These are phyloP conservation scores for Vararia minispora DNA, from an alignment of 768 basidiomycete species.

Conservation along the genomic window DNA sequence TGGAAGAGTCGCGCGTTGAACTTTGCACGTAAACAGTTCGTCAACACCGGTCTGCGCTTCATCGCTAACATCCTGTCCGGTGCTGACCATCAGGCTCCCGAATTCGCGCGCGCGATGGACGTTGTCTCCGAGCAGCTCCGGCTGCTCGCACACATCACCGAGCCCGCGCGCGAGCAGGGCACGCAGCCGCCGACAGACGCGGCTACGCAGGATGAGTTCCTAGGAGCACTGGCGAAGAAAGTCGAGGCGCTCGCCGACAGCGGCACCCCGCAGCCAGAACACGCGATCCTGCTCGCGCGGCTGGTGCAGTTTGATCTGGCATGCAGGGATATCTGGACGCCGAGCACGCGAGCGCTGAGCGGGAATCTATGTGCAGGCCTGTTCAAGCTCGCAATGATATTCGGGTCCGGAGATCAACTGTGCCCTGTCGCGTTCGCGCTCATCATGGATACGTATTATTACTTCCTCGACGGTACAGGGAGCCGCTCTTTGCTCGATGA, in stretches of 20 bases:
- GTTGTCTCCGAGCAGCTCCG: slow-evolving; percentile 54
- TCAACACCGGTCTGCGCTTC: slow-evolving; percentile 62
- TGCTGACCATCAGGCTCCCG: slow-evolving; percentile 15
- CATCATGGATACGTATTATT: slow-evolving; percentile 64
- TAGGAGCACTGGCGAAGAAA: slow-evolving; percentile 35
- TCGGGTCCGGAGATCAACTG: slow-evolving; percentile 28
- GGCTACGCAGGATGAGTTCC: slow-evolving; percentile 45
- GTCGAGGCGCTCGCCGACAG: slow-evolving; percentile 27
- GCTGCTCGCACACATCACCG: slow-evolving; percentile 55
- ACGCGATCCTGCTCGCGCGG: slow-evolving; percentile 47
- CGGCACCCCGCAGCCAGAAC: slow-evolving; percentile 19
- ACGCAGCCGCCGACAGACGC: slow-evolving; percentile 40
- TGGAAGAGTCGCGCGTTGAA: neutral
- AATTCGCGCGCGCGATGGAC: slow-evolving; percentile 19
- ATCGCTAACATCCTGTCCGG: slow-evolving; percentile 45
- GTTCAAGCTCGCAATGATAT: slow-evolving; percentile 22
- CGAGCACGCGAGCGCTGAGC: slow-evolving; percentile 34
- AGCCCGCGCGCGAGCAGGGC: slow-evolving; percentile 43
- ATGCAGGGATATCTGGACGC: slow-evolving; percentile 48
- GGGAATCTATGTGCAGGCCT: slow-evolving; percentile 30
- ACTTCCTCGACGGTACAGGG: slow-evolving; percentile 57
- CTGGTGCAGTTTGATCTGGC: slow-evolving; percentile 66
- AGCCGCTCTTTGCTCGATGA: neutral
- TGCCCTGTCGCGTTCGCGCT: slow-evolving; percentile 53
- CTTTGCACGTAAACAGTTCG: slow-evolving; percentile 39